Evolutionary conservation across 2,329 filamentous ascomycete genomes (phyloP), one percentile per base, ranked within the genome.

Genomic region (Dactylonectria macrodidyma): DNA sequence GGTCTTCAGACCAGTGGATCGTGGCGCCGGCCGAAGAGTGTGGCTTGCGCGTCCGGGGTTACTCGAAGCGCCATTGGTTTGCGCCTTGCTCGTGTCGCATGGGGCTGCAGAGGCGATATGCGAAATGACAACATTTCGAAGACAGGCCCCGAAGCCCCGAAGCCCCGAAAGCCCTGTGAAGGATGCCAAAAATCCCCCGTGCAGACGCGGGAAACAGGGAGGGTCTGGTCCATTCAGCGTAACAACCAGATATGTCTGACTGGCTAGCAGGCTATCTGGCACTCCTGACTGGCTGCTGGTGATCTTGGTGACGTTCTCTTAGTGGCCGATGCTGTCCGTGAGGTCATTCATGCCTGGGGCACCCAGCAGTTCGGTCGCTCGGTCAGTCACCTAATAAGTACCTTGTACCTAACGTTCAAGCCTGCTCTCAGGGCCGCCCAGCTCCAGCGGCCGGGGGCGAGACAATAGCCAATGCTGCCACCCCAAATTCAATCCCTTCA

Each of bases 111-210:
- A 68, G 30, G 57, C 55, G 52, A 65, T 57, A 72, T 76, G 75
- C 73, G 74, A 75, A 71, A 77, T 77, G 75, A 77, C 75, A 76
- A 50, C 68, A 74, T 74, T 14, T 33, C 16, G 14, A 34, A 26
- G 14, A n/a, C 14, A 60, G 47, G 46, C 16, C 54, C 60, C 51
- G 50, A 56, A 33, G 22, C 59, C 55, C 52, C 52, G 61, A 57
- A 16, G 54, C 46, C 30, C 47, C 56, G 54, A 41, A 47, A 33
- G 50, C 26, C 50, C 50, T 12, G 50, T 12, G 36, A 22, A 44
- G 36, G 19, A 30, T 36, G n/a, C 58, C 16, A 26, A 30, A 30
- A 30, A 7, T 7, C 26, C 26, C 41, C 41, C 41, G 41, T n/a
- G 41, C 41, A 44, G 16, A 6, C 5, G 16, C 41, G 14, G 38